Evolutionary conservation across 257 asterid genomes (phyloP).

Genomic region (Penstemon newberryi): DNA sequence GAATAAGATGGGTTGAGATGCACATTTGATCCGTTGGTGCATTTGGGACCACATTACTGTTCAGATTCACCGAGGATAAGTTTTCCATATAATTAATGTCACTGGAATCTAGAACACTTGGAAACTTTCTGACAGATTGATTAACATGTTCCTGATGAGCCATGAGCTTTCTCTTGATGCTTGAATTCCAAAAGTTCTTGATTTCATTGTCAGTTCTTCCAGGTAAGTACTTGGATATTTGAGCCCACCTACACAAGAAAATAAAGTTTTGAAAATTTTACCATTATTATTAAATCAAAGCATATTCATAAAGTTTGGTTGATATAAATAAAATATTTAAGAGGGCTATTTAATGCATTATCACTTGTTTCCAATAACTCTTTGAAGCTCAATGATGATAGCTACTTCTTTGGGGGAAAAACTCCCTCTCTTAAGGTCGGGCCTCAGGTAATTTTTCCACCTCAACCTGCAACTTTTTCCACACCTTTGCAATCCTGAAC

Average conservation of each 20-base stretch:
- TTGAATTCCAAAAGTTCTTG: constrained; percentile 73
- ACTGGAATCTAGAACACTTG: no score
- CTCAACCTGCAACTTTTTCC: constrained; percentile 87
- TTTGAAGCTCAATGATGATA: constrained; percentile 63
- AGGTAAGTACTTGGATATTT: constrained; percentile 70
- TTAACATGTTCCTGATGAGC: background rate
- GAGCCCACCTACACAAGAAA: constrained; percentile 66
- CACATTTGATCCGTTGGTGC: no score
- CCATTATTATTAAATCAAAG: background rate
- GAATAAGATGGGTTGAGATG: no score
- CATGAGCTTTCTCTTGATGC: constrained; percentile 46
- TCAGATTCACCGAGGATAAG: no score
- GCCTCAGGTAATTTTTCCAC: constrained; percentile 85
- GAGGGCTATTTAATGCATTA: no score
- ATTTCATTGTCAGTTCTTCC: constrained; percentile 93
- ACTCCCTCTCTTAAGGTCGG: constrained; percentile 77
- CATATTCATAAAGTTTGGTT: no score
- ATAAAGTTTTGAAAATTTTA: background rate
- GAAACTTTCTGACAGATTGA: no score
- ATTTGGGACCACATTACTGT: no score
- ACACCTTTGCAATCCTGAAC: constrained; percentile 71
- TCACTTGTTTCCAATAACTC: constrained; percentile 70
- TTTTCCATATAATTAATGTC: no score
- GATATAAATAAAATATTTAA: no score
- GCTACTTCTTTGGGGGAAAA: constrained; percentile 61